Conservation (phyloP, 345 rosid species). For the Murraya paniculata region DNA sequence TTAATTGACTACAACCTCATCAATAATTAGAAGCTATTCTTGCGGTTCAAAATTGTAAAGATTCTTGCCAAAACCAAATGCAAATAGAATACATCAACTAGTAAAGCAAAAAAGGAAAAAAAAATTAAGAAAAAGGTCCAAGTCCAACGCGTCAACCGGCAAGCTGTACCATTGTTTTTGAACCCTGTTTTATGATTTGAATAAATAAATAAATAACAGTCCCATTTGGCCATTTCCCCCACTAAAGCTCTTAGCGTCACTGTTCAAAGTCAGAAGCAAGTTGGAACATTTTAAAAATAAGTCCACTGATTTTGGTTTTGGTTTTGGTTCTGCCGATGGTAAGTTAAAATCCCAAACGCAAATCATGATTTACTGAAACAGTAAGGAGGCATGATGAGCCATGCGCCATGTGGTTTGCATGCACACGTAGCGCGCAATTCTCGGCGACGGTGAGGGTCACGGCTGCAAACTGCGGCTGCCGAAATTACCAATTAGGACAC, state of each 20-base stretch:
- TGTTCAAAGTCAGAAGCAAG: neutral
- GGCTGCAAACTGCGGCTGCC: neutral
- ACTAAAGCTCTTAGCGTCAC: neutral
- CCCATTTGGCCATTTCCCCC: neutral
- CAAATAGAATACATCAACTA: no score
- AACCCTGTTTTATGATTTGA: neutral
- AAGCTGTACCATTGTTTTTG: neutral
- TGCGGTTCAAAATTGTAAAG: neutral
- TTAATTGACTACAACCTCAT: no score
- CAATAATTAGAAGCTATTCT: no score
- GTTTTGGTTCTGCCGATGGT: neutral
- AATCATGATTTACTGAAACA: neutral
- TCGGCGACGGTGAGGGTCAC: neutral
- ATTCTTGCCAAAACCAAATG: neutral
- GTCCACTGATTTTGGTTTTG: neutral
- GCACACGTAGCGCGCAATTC: neutral
- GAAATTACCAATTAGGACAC: no score
- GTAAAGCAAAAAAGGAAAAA: neutral
- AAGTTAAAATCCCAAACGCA: neutral
- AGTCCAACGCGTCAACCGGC: neutral
- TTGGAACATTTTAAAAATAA: neutral
- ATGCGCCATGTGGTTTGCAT: neutral
- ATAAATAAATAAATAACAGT: fast-evolving
- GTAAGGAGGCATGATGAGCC: fast-evolving
- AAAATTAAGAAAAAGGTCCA: no score